These are phyloP conservation scores for Acacia melanoxylon DNA, from an alignment of 306 rosid genomes.

Conservation along the genomic window DNA sequence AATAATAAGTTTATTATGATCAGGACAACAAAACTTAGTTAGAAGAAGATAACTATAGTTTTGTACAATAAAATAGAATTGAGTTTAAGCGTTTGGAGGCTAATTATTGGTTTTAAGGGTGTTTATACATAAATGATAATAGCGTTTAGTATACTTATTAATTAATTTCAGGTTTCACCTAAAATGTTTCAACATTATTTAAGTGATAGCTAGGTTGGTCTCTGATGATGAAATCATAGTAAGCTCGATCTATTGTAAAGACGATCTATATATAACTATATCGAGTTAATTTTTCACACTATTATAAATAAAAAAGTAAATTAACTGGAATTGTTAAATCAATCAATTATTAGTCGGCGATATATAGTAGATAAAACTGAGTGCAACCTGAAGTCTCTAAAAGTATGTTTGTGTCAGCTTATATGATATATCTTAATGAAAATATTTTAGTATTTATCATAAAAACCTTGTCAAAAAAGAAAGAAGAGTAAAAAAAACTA, in stretches of 20 bases:
- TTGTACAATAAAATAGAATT: not conserved
- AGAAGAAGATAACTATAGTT: not conserved
- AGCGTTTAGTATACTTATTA: not conserved
- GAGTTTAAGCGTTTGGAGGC: not conserved
- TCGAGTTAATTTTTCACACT: not conserved
- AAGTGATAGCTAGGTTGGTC: not conserved
- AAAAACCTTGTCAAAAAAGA: no score
- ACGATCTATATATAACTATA: not conserved
- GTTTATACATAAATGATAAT: not conserved
- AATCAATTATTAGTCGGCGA: no score
- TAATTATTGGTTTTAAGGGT: not conserved
- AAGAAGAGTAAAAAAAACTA: no score
- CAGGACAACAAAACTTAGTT: not conserved
- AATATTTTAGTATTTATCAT: no score
- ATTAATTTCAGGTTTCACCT: not conserved
- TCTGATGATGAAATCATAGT: no score
- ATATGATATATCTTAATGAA: no score
- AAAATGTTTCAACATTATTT: no score
- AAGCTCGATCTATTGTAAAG: not conserved
- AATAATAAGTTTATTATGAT: not conserved
- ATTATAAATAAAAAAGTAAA: not conserved
- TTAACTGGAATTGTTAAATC: not conserved
- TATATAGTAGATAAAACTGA: not conserved
- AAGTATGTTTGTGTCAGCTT: no score
- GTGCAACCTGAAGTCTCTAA: not conserved